Evolutionary conservation across 2,329 filamentous ascomycete species (phyloP).

Genomic region (Scorias spongiosa): DNA sequence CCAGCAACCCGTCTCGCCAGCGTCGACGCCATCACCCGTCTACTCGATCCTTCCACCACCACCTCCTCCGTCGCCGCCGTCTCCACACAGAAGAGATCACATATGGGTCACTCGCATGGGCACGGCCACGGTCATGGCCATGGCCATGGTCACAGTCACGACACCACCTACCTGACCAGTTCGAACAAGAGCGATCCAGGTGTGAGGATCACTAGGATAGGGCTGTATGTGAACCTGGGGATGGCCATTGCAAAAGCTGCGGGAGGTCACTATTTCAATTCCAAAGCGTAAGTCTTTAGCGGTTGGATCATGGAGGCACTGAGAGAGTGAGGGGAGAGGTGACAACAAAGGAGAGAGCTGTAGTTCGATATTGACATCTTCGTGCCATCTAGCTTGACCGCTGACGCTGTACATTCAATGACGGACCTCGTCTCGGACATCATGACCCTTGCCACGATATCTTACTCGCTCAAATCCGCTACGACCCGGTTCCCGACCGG

Average conservation of each 20-base stretch:
- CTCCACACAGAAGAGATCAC: conserved; percentile 7
- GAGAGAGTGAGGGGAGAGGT: background rate
- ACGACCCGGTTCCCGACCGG: conserved; percentile 73
- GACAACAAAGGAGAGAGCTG: background rate
- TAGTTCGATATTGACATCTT: background rate
- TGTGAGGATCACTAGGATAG: conserved; percentile 83
- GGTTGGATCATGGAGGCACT: background rate
- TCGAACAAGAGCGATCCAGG: conserved; percentile 80
- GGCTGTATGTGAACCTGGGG: conserved; percentile 72
- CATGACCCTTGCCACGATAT: conserved; percentile 84
- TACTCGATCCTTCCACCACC: no score
- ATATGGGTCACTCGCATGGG: conserved; percentile 11
- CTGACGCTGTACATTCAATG: conserved; percentile 89
- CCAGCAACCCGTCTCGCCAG: no score
- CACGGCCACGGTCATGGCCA: conserved; percentile 35
- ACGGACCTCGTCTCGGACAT: conserved; percentile 92
- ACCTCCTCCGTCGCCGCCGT: no score
- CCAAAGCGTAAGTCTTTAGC: conserved; percentile 39
- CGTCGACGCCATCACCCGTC: no score
- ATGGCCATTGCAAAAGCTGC: conserved; percentile 91
- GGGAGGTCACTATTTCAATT: conserved; percentile 89
- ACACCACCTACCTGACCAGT: conserved; percentile 69
- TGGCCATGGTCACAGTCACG: conserved; percentile 62
- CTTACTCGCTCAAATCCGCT: conserved; percentile 77
- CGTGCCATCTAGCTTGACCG: conserved; percentile 21